Conservation (phyloP, 495 filamentous ascomycete genomes). For the Cenococcum geophilum region DNA sequence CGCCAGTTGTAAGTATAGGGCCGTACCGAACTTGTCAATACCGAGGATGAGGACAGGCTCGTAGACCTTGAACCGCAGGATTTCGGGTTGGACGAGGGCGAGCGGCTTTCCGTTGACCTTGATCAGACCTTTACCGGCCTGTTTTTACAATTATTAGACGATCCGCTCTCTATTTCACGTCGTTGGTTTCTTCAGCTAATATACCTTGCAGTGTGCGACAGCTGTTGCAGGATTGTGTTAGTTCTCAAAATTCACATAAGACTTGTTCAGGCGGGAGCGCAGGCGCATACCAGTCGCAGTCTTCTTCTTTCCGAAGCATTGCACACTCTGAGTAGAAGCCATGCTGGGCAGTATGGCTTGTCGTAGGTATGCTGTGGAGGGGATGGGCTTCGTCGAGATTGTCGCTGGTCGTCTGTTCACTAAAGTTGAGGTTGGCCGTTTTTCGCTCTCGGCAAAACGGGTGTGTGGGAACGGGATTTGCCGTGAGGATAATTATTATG, state of each 20-base stretch:
- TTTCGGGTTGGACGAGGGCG: conserved; percentile 86
- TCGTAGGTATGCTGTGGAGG: conserved; percentile 11
- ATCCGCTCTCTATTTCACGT: neutral
- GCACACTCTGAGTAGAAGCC: conserved; percentile 51
- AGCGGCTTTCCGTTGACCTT: conserved; percentile 98
- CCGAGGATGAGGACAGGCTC: conserved; percentile 95
- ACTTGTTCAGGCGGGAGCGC: neutral
- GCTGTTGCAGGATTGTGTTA: conserved; percentile 44
- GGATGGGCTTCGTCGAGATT: conserved; percentile 12
- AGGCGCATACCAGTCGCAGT: conserved; percentile 37
- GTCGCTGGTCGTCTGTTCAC: neutral
- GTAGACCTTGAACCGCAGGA: conserved; percentile 99
- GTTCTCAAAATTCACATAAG: neutral
- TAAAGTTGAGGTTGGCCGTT: no score
- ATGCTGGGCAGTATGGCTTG: conserved; percentile 57
- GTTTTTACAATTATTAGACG: conserved; percentile 9
- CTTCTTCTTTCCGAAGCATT: conserved; percentile 77
- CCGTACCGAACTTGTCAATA: conserved; percentile 78
- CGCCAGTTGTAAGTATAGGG: neutral
- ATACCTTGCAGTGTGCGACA: conserved; percentile 92
- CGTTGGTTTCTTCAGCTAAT: conserved; percentile 14
- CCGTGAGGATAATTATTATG: neutral
- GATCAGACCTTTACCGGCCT: conserved; percentile 89
- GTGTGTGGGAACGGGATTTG: no score
- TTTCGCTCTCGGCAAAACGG: no score